A percentile compares a stretch with the other conserved stretches of the same genome.
phyloP scores from a whole-genome alignment of 768 basidiomycete genomes.

The Podaxis sp. region DNA sequence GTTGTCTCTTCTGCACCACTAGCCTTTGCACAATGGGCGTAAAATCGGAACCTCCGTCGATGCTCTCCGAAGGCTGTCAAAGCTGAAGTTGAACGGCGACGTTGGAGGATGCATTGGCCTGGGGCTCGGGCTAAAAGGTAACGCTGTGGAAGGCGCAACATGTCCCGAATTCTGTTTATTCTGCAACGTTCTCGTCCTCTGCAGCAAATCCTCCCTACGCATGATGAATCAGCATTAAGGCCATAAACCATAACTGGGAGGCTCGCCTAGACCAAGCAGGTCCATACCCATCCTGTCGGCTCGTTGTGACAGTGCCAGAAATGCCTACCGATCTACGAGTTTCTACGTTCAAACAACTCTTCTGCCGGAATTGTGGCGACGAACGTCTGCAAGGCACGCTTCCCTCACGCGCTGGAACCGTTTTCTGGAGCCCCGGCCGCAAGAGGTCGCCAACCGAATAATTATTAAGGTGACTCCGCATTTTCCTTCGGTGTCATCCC shows the following conservation, averaged over 20 bases:
- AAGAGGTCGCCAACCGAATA: not conserved
- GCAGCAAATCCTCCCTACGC: conserved; percentile 48
- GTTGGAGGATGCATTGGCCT: not conserved
- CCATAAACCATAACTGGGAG: conserved; percentile 1
- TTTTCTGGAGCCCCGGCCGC: not conserved
- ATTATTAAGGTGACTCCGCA: not conserved
- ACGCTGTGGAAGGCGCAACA: conserved; percentile 52
- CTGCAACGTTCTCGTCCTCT: conserved; percentile 54
- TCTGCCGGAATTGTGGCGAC: not conserved
- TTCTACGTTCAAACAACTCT: not conserved
- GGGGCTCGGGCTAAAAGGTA: conserved; percentile 28
- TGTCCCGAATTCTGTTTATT: conserved; percentile 59
- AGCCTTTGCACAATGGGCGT: conserved; percentile 43
- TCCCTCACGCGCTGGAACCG: not conserved
- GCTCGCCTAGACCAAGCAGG: conserved; percentile 60
- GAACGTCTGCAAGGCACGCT: not conserved
- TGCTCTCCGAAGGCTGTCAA: conserved; percentile 17
- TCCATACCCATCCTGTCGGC: conserved; percentile 32
- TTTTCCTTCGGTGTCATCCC: not conserved
- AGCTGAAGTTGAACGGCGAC: conserved; percentile 6
- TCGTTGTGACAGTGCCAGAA: not conserved
- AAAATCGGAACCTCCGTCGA: conserved; percentile 51
- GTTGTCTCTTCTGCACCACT: conserved; percentile 25
- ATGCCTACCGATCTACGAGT: not conserved
- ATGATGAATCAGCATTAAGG: not conserved